Conservation (phyloP, 345 rosid genomes). For the Viola odorata region DNA sequence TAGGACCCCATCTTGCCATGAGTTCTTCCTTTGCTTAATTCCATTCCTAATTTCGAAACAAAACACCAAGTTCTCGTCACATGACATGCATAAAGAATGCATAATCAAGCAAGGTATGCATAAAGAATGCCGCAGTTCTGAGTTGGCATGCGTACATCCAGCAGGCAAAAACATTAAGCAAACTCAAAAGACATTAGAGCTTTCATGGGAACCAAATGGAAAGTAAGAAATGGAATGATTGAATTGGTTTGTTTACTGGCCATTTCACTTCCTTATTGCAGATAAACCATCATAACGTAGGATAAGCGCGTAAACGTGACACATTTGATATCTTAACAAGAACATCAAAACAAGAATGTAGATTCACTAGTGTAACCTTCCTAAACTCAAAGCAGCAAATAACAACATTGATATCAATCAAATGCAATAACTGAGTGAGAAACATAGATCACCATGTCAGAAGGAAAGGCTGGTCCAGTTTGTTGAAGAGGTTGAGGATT, state of each 20-base stretch:
- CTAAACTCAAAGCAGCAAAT: background rate
- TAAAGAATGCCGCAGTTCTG: too few relatives aligned
- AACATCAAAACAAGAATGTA: background rate
- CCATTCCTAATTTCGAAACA: conserved; percentile 30
- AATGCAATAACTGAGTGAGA: background rate
- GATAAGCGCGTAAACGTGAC: background rate
- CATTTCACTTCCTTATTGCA: too few relatives aligned
- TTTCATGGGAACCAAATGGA: too few relatives aligned
- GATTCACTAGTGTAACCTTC: background rate
- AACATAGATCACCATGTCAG: conserved; percentile 60
- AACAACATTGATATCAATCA: background rate
- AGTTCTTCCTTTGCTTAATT: conserved; percentile 42
- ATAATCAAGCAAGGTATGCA: too few relatives aligned
- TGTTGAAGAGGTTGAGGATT: conserved; percentile 80
- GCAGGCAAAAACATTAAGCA: too few relatives aligned
- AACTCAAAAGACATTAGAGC: too few relatives aligned
- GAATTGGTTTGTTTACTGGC: too few relatives aligned
- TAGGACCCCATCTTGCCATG: conserved; percentile 49
- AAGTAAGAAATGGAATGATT: too few relatives aligned
- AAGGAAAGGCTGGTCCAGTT: conserved; percentile 91
- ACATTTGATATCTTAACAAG: background rate
- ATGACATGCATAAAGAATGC: background rate
- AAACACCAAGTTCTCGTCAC: background rate
- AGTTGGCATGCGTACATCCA: too few relatives aligned
- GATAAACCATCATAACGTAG: too few relatives aligned